Base-by-base conservation (phyloP, 495 filamentous ascomycete genomes). In the Mytilinidion resinicola region DNA sequence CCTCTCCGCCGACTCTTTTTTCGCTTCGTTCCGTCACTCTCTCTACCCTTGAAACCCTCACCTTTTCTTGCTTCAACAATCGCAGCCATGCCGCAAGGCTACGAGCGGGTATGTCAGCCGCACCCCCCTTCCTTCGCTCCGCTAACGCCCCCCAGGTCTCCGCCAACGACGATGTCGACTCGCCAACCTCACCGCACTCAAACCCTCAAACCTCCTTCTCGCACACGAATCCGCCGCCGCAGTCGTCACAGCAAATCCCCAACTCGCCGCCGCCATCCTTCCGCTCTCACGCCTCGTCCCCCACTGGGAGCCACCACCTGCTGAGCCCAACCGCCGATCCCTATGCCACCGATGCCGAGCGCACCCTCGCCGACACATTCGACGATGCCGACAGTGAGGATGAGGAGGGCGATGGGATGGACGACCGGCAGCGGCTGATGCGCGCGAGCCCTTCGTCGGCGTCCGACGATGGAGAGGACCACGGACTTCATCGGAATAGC, bases 201-300 rank as follows among this genome's bases (percentile, higher is more conserved):
- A 30, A 30, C 64, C 55, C 69, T 61, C 57, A 73, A 69, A 54
- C 65, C 47, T 70, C 78, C 30, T 30, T 30, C 25, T 30, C 25
- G 6, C 25, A 30, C 25, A 30, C 25, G 6, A 30, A 30, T 30
- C 25, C 25, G 6, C 25, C 25, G 25, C 25, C 25, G 6, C 25
- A 30, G 25, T 30, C 6, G 25, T 30, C 25, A 6, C 25, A 30
- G 25, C 25, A 30, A 6, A 82, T 86, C 52, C 88, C 91, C 20
- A 83, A 78, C 67, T 97, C 95, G 55, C 91, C 93, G 43, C 91
- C 95, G 17, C 93, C 95, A 19, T 96, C 95, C 9, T 98, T 96
- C 71, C 89, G 81, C 66, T 96, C 91, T 41, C 82, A 88, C 54
- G 83, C 84, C 1, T 88, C 89, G 1, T 95, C 91, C 7, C 81